Evolutionary conservation across 345 rosid genomes (phyloP).

Genomic region (Psidium friedrichsthalianum): DNA sequence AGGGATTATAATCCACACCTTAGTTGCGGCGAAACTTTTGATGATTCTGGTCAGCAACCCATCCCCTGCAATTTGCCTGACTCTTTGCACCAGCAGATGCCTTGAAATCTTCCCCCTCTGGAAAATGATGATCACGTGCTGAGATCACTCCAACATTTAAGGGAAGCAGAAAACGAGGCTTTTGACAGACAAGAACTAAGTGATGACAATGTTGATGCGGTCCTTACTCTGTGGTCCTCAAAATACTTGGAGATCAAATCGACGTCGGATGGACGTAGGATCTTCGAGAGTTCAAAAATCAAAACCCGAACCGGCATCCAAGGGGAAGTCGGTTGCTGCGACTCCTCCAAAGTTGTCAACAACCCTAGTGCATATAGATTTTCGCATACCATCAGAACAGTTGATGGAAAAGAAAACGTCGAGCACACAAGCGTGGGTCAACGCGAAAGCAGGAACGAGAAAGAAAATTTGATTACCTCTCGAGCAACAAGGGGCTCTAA

Average conservation of each 20-base stretch:
- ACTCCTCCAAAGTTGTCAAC: constrained; percentile 5
- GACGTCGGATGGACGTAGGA: constrained; percentile 33
- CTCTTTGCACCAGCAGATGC: constrained; percentile 36
- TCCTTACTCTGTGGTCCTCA: constrained; percentile 41
- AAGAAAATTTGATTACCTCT: background rate
- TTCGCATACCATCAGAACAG: background rate
- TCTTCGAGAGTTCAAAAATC: constrained; percentile 48
- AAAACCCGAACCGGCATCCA: constrained; percentile 81
- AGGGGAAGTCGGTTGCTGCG: constrained; percentile 51
- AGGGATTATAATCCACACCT: constrained; percentile 9
- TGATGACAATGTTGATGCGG: background rate
- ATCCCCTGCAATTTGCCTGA: constrained; percentile 69
- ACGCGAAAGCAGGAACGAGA: background rate
- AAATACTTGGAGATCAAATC: constrained; percentile 39
- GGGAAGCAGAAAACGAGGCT: background rate
- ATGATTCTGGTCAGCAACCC: constrained; percentile 56
- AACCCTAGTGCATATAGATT: constrained; percentile 15
- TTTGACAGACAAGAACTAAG: background rate
- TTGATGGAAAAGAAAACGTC: background rate
- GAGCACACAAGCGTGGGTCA: background rate
- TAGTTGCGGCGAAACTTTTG: constrained; percentile 39
- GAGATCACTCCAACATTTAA: background rate
- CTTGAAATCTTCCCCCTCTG: constrained; percentile 63
- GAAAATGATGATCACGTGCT: background rate
- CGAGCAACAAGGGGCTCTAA: constrained; percentile 1